Evolutionary conservation across 2,329 filamentous ascomycete species (phyloP).

Genomic region (Magnaporthiopsis poae): DNA sequence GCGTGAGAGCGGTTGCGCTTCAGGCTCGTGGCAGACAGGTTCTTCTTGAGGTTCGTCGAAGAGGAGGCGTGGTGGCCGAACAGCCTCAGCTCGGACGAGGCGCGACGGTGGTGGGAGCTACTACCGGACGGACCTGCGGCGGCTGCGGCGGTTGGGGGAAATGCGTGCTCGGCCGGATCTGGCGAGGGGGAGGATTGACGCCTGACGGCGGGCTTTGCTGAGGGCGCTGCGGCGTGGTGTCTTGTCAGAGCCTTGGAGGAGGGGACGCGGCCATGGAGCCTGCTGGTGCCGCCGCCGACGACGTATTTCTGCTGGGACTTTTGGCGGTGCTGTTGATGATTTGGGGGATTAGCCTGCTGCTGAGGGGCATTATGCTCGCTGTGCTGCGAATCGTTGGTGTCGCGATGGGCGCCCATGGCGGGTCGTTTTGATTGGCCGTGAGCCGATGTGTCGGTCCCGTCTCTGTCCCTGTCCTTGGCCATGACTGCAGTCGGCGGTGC

Average conservation of each 20-base stretch:
- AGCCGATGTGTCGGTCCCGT: constrained; percentile 37
- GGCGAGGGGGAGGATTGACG: constrained; percentile 34
- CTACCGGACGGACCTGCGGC: constrained; percentile 14
- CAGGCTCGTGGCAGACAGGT: constrained; percentile 42
- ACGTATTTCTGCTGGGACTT: constrained; percentile 31
- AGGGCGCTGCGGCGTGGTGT: constrained; percentile 22
- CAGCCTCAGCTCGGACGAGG: constrained; percentile 36
- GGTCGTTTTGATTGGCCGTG: constrained; percentile 47
- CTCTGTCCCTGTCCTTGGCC: constrained; percentile 26
- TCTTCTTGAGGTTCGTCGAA: constrained; percentile 40
- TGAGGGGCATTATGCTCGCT: constrained; percentile 19
- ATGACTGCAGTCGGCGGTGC: not conserved
- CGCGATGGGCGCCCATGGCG: constrained; percentile 23
- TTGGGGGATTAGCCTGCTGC: constrained; percentile 7
- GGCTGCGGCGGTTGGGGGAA: constrained; percentile 14
- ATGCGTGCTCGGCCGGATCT: constrained; percentile 18
- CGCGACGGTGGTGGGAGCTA: constrained; percentile 33
- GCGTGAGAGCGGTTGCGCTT: constrained; percentile 53
- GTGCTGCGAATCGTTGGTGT: constrained; percentile 26
- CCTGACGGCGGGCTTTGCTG: constrained; percentile 25
- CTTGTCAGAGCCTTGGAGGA: constrained; percentile 44
- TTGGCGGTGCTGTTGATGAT: constrained; percentile 19
- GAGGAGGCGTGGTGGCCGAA: constrained; percentile 30
- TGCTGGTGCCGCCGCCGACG: constrained; percentile 29
- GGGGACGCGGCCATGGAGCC: constrained; percentile 42